phyloP scores from a whole-genome alignment of 2,329 filamentous ascomycete genomes.

The Sporothrix inflata region DNA sequence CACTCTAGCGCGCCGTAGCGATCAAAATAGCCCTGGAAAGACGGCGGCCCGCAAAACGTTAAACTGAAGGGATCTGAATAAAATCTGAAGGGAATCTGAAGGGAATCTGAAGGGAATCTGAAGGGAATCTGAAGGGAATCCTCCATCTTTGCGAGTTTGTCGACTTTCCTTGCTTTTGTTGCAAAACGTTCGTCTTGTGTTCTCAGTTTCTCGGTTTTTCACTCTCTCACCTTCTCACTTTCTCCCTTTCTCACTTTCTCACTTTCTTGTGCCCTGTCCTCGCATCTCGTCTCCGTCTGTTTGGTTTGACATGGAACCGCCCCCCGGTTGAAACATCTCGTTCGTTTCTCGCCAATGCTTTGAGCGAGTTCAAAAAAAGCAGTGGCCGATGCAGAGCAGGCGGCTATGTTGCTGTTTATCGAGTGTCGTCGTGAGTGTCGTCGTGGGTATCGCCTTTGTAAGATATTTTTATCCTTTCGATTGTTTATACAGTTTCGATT shows the following conservation, averaged over 20 bases:
- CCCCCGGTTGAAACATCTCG: not conserved
- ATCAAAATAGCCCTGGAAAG: not conserved
- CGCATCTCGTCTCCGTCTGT: constrained; percentile 16
- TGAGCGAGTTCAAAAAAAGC: not conserved
- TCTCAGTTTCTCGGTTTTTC: not conserved
- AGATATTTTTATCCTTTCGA: too few relatives aligned
- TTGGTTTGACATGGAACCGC: not conserved
- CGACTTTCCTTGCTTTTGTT: not conserved
- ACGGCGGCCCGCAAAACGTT: not conserved
- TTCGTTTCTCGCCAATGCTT: not conserved
- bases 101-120: too few relatives aligned
- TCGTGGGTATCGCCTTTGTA: too few relatives aligned
- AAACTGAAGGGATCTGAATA: not conserved
- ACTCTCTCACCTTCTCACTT: not conserved
- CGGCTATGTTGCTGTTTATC: not conserved
- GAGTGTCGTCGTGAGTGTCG: not conserved
- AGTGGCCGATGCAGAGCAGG: not conserved
- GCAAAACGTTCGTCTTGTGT: not conserved
- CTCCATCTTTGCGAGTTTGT: not conserved
- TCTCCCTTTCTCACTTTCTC: not conserved
- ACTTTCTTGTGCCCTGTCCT: not conserved
- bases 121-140: not conserved
- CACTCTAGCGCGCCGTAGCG: not conserved
- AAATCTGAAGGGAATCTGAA: too few relatives aligned
- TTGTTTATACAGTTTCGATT: too few relatives aligned